Conservation (phyloP, 495 filamentous ascomycete species). For the Podospora pseudoanserina region DNA sequence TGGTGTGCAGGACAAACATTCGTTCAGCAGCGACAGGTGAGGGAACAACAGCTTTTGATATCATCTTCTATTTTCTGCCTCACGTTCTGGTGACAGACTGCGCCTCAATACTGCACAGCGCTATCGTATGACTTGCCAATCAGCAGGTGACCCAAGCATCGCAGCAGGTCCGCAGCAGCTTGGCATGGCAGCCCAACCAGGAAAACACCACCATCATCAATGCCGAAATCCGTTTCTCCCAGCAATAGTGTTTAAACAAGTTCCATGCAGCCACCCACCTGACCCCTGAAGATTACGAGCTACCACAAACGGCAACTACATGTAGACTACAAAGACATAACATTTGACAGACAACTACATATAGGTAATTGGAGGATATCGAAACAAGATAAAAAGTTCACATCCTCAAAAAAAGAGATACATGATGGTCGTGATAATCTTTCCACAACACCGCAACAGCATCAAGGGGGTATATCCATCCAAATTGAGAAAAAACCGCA, state of each 20-base stretch:
- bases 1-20: neutral
- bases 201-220: neutral
- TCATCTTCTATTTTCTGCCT: neutral
- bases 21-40: neutral
- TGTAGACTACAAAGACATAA: neutral
- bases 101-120: neutral
- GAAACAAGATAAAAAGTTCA: neutral
- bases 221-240: neutral
- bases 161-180: neutral
- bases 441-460: neutral
- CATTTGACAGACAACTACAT: neutral
- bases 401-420: neutral
- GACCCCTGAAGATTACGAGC: neutral
- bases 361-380: neutral
- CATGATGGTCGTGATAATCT: neutral
- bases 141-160: neutral
- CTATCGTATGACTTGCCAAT: neutral
- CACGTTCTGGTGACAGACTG: neutral
- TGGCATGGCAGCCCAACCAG: neutral
- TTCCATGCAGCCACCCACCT: neutral
- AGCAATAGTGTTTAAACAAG: neutral
- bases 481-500: neutral
- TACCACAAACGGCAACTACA: neutral
- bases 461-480: neutral
- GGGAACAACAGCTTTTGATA: neutral